Percentiles rank a stretch among this genome's conserved stretches.
Conservation (phyloP, 148 eudicot genomes). For the Polygonum maritimum region DNA sequence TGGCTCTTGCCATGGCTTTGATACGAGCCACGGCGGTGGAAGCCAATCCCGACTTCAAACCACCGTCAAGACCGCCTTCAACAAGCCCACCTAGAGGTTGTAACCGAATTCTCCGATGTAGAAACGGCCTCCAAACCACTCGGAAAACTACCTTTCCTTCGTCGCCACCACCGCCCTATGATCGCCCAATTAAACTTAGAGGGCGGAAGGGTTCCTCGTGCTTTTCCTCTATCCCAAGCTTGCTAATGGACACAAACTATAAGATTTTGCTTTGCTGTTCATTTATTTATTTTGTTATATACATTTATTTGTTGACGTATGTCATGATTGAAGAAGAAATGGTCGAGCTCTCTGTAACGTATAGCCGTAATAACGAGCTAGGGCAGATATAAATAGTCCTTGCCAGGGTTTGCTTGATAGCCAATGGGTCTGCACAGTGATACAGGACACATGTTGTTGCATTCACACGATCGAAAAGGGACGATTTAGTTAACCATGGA, state of each 20-base stretch:
- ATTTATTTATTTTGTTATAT: too few relatives aligned
- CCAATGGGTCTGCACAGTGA: too few relatives aligned
- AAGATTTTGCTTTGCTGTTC: neutral
- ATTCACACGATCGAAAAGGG: too few relatives aligned
- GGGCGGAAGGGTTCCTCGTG: neutral
- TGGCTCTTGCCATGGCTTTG: neutral
- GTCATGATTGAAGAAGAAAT: neutral
- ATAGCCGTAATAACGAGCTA: neutral
- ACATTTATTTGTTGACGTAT: neutral
- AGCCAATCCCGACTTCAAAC: neutral
- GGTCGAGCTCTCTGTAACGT: neutral
- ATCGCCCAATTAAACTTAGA: neutral
- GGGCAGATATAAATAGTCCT: too few relatives aligned
- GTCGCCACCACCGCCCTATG: neutral
- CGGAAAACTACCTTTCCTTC: neutral
- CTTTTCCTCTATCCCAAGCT: neutral
- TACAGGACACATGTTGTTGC: too few relatives aligned
- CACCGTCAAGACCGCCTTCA: neutral
- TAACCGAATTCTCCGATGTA: neutral
- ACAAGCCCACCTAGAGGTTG: neutral
- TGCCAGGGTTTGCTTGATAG: too few relatives aligned
- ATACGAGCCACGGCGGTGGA: neutral
- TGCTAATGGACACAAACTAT: neutral
- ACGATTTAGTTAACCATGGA: too few relatives aligned
- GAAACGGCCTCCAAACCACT: neutral